Evolutionary conservation across 805 yeast species (phyloP), one percentile per base, ranked within the genome.

Genomic region (Wickerhamiella azyma): DNA sequence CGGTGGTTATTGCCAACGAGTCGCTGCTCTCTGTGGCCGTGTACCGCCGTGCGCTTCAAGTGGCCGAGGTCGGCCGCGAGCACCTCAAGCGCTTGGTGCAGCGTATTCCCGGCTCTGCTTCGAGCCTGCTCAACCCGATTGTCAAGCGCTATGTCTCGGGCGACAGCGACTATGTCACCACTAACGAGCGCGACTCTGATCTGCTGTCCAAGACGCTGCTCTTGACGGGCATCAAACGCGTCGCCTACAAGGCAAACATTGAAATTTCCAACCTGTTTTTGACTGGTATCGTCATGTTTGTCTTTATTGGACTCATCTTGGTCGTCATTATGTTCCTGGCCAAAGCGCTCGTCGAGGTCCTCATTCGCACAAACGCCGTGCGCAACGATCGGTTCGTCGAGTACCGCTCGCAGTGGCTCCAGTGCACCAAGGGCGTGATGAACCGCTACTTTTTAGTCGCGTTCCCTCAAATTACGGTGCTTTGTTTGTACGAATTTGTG

Each of bases 141-240:
- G 13, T 39, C 10, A 37, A 29, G 30, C 49, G 52, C 13, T 19
- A 48, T 14, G 50, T 50, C 11, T 44, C 48, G 9, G 16, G 47
- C 8, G 18, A 41, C 10, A 26, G 50, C 3, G 51, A 56, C 21
- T 45, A 48, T 21, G 51, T 55, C 8, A 63, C 66, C 32, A 57
- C 62, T 3, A 50, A 60, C 61, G 95, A 89, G 61, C 74, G 74
- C 51, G 74, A 74, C 49, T 61, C 72, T 2, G 66, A 72, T 36
- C 63, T 81, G 41, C 65, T 80, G 1, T 66, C 81, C 5, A 82
- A 80, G 57, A 85, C 85, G 37, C 69, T 92, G 56, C 79, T 89
- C 33, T 66, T 92, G 45, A 76, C 94, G 59, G 98, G 98, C 54
- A 80, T 92, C 50, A 85, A 85, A 63, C 79, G 98, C 66, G 96